Evolutionary conservation across 495 filamentous ascomycete genomes (phyloP).

Genomic region (Staphylotrichum tortipilum): DNA sequence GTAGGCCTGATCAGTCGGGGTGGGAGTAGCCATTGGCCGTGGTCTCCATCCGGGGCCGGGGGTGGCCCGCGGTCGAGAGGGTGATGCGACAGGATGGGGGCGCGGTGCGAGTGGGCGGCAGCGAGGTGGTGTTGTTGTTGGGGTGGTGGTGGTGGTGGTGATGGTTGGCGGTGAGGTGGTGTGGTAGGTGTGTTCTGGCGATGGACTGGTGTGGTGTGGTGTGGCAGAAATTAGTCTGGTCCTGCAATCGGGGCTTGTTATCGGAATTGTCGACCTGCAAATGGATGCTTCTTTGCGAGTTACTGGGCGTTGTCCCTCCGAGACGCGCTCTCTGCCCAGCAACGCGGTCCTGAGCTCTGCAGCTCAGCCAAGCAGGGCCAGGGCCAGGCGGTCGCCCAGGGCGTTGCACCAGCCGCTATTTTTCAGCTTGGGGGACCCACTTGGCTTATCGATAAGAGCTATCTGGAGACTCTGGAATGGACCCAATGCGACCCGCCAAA

Average conservation of each 20-base stretch:
- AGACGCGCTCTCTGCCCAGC: conserved; percentile 8
- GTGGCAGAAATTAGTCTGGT: not conserved
- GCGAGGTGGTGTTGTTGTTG: no score
- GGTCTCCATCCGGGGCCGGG: conserved; percentile 29
- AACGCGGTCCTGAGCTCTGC: conserved; percentile 10
- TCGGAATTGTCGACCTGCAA: no score
- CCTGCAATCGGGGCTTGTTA: no score
- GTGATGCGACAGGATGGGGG: conserved; percentile 4
- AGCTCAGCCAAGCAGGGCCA: no score
- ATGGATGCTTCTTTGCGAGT: no score
- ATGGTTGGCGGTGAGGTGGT: not conserved
- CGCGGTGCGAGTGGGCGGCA: not conserved
- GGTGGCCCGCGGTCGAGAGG: conserved; percentile 1
- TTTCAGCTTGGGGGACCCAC: conserved; percentile 8
- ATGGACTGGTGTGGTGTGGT: no score
- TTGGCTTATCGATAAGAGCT: conserved; percentile 11
- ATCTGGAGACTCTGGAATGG: no score
- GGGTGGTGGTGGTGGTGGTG: not conserved
- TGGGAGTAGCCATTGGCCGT: conserved; percentile 57
- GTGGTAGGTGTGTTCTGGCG: no score
- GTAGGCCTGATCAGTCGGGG: conserved; percentile 39
- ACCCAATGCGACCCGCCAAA: no score
- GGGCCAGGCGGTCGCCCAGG: conserved; percentile 6
- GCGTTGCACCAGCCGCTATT: conserved; percentile 4
- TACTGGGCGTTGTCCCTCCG: no score